Base-by-base conservation (phyloP, 257 asterid genomes). In the Henckelia pumila region DNA sequence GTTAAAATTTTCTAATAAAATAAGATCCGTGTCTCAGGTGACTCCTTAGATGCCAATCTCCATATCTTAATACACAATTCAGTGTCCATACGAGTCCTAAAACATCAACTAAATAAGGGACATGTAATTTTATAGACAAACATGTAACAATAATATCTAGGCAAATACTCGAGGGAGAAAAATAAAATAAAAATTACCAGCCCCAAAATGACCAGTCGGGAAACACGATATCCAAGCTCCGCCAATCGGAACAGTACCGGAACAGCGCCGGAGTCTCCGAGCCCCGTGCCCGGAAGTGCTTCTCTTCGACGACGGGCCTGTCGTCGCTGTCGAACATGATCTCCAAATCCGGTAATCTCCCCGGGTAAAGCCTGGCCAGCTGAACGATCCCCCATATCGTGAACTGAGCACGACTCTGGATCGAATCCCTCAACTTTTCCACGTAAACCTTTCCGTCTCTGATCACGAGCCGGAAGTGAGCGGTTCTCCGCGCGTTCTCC, bases 121-220 rank as follows among this genome's bases (percentile, higher is more conserved):
- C n/a, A n/a, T n/a, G n/a, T n/a, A n/a, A n/a, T n/a, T n/a, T n/a
- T n/a, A n/a, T n/a, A n/a, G n/a, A n/a, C n/a, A n/a, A n/a, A n/a
- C n/a, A n/a, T n/a, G n/a, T n/a, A n/a, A n/a, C n/a, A n/a, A n/a
- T n/a, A n/a, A n/a, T n/a, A n/a, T n/a, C n/a, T n/a, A n/a, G n/a
- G n/a, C n/a, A n/a, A n/a, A n/a, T n/a, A n/a, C n/a, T n/a, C n/a
- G n/a, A n/a, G n/a, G n/a, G n/a, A n/a, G n/a, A n/a, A n/a, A n/a
- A n/a, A n/a, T n/a, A n/a, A 1, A 1, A 13, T 47, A 26, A 47
- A 53, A 6, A 25, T 80, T 92, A 92, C 98, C 98, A 89, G 65
- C 98, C 98, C 98, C 98, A 92, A 26, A 87, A 92, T 6, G 97
- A 80, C 96, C 96, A 89, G 62, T 89, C 97, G 0, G 98, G 98